Evolutionary conservation across 2,329 filamentous ascomycete species (phyloP).

Genomic region (Monosporascus sp.): DNA sequence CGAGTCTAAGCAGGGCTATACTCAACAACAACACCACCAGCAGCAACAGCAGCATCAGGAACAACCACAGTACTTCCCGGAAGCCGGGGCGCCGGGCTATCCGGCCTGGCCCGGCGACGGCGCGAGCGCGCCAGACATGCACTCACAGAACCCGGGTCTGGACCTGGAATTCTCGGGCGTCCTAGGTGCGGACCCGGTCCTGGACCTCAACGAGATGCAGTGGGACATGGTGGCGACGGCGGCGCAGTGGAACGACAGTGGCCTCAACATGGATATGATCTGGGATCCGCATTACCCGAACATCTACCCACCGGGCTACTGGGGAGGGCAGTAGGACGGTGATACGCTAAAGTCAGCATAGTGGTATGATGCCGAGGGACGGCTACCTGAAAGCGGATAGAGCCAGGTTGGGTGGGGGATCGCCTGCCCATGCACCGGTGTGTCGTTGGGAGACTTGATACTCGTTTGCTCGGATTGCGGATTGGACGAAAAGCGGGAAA

Average conservation of each 20-base stretch:
- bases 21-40: background rate
- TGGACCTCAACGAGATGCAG: background rate
- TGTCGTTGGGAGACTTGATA: too few relatives aligned
- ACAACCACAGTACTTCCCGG: background rate
- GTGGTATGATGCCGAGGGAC: too few relatives aligned
- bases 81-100: background rate
- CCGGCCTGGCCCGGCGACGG: too few relatives aligned
- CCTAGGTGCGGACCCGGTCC: background rate
- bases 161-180: background rate
- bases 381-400: too few relatives aligned
- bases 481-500: too few relatives aligned
- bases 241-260: constrained; percentile 11
- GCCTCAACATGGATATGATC: constrained; percentile 14
- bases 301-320: background rate
- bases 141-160: background rate
- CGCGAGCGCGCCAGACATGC: background rate
- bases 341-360: too few relatives aligned
- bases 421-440: too few relatives aligned
- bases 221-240: constrained; percentile 11
- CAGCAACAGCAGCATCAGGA: background rate
- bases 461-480: too few relatives aligned
- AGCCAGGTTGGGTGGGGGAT: too few relatives aligned
- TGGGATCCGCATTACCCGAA: constrained; percentile 14
- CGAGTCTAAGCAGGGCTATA: background rate
- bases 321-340: background rate